These are phyloP conservation scores for Amanita brunnescens DNA, from an alignment of 768 basidiomycete species.

Conservation along the genomic window DNA sequence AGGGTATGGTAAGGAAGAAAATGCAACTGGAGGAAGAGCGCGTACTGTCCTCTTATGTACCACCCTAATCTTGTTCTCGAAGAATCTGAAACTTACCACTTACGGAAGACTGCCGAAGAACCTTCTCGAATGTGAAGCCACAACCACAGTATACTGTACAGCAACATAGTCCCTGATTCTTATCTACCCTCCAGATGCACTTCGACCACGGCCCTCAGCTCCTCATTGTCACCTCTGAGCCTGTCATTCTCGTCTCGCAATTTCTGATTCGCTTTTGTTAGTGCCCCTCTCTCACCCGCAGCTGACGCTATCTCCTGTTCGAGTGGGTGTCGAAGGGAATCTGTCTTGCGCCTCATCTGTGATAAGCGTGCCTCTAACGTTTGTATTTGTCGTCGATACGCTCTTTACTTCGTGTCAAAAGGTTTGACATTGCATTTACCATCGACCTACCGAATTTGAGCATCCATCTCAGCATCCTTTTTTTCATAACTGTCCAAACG, in stretches of 20 bases:
- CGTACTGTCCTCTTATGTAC: slow-evolving; percentile 27
- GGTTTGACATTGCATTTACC: not conserved
- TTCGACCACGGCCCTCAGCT: slow-evolving; percentile 65
- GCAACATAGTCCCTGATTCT: not conserved
- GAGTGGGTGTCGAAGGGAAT: slow-evolving; percentile 20
- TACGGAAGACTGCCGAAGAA: slow-evolving; percentile 29
- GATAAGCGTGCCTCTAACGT: slow-evolving; percentile 49
- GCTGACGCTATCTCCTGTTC: slow-evolving; percentile 37
- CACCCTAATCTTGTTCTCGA: slow-evolving; percentile 35
- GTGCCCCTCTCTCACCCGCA: slow-evolving; percentile 34
- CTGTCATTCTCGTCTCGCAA: slow-evolving; percentile 49
- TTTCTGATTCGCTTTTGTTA: slow-evolving; percentile 41
- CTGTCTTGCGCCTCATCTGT: slow-evolving; percentile 35
- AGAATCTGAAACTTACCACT: slow-evolving; percentile 41
- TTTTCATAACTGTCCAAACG: slow-evolving; percentile 50
- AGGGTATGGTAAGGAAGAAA: slow-evolving; percentile 16
- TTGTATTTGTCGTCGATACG: slow-evolving; percentile 51
- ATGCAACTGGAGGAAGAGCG: slow-evolving; percentile 16
- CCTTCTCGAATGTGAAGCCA: slow-evolving; percentile 29
- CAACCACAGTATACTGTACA: not conserved
- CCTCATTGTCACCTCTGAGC: slow-evolving; percentile 40
- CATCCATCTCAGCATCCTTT: slow-evolving; percentile 45
- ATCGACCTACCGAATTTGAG: slow-evolving; percentile 47
- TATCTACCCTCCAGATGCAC: slow-evolving; percentile 40
- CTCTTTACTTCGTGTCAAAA: slow-evolving; percentile 25